These are phyloP conservation scores for Hypholoma fasciculare DNA, from an alignment of 768 basidiomycete genomes.

Conservation along the genomic window DNA sequence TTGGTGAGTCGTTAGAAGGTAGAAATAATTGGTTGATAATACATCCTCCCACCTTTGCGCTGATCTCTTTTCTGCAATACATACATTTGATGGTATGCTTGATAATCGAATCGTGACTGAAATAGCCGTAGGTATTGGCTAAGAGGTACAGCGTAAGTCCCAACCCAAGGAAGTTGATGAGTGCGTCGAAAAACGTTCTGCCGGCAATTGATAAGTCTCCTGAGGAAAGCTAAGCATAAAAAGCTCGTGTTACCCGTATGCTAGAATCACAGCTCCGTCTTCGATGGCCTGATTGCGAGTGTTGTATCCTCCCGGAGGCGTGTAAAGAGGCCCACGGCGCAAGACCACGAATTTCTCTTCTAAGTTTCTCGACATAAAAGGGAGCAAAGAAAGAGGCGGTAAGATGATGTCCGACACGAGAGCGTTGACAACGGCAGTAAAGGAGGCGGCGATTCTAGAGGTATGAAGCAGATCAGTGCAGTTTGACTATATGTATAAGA, in stretches of 20 bases:
- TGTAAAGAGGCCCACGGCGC: conserved; percentile 30
- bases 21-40: not conserved
- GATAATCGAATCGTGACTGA: conserved; percentile 43
- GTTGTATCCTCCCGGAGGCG: conserved; percentile 32
- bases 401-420: conserved; percentile 43
- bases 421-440: conserved; percentile 41
- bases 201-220: not conserved
- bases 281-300: conserved; percentile 42
- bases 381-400: conserved; percentile 40
- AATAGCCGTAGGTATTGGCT: conserved; percentile 33
- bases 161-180: conserved; percentile 38
- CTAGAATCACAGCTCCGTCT: conserved; percentile 45
- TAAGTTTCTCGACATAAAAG: conserved; percentile 42
- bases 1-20: conserved; percentile 5
- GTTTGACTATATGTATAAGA: not conserved
- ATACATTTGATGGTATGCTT: conserved; percentile 37
- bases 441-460: conserved; percentile 35
- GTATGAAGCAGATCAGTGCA: not conserved
- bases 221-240: not conserved
- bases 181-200: conserved; percentile 37
- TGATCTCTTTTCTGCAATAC: conserved; percentile 44
- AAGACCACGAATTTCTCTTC: conserved; percentile 43
- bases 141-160: conserved; percentile 38
- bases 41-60: conserved; percentile 31
- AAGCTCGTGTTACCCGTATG: conserved; percentile 27